Evolutionary conservation across 148 eudicot species (phyloP).

Genomic region (Rhododendron ferrugineum): DNA sequence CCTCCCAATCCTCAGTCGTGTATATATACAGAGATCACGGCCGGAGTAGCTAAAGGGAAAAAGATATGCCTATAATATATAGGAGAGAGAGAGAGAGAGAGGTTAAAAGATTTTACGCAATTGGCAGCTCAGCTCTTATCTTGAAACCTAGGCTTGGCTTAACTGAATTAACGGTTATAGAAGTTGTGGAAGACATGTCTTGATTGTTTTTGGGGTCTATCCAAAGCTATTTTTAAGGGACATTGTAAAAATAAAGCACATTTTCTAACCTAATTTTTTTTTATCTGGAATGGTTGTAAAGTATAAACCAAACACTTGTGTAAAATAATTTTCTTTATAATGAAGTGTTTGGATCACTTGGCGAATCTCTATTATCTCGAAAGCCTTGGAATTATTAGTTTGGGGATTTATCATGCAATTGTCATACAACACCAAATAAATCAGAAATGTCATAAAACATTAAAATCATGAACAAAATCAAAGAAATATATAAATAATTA

Average conservation of each 20-base stretch:
- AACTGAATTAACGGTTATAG: not conserved
- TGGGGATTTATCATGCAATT: too few species aligned
- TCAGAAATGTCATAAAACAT: too few species aligned
- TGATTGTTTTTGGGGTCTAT: not conserved
- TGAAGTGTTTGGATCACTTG: too few species aligned
- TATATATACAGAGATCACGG: not conserved
- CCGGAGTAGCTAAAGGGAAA: not conserved
- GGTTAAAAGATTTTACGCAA: not conserved
- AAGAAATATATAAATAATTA: too few species aligned
- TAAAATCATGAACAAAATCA: too few species aligned
- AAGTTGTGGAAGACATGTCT: not conserved
- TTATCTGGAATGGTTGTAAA: not conserved
- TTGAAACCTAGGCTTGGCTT: not conserved
- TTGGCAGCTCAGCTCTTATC: slow-evolving; percentile 5
- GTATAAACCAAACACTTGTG: too few species aligned
- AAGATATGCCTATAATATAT: not conserved
- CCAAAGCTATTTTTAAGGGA: not conserved
- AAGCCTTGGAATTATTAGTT: too few species aligned
- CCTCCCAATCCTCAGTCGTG: not conserved
- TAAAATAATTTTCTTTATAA: too few species aligned
- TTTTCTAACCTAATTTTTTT: not conserved
- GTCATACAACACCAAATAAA: too few species aligned
- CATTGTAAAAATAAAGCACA: too few species aligned
- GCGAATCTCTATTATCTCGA: too few species aligned
- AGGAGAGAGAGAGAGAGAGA: not conserved